phyloP scores from a whole-genome alignment of 148 eudicot genomes.

The Arbutus unedo region DNA sequence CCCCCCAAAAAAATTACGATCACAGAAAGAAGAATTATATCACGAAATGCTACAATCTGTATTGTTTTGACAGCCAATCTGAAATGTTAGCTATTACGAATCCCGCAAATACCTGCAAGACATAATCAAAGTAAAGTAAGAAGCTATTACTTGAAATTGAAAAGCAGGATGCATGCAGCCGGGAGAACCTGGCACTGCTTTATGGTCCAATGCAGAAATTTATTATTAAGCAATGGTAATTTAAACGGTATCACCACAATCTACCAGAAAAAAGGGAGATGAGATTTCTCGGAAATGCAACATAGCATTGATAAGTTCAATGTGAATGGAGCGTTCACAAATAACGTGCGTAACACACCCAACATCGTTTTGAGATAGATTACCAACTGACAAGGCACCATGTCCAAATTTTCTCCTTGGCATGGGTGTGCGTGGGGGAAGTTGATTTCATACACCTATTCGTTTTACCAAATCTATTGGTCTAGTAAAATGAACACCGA shows the following conservation, averaged over 20 bases:
- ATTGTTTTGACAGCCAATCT: constrained; percentile 50
- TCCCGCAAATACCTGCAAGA: constrained; percentile 86
- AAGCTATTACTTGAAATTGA: not conserved
- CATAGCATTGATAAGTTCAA: not conserved
- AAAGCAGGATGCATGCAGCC: not conserved
- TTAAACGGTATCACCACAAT: not conserved
- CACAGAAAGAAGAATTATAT: not conserved
- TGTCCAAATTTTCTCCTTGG: no score
- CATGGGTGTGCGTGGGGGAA: no score
- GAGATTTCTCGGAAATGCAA: not conserved
- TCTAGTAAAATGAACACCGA: no score
- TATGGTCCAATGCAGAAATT: not conserved
- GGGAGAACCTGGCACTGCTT: not conserved
- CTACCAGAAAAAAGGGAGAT: not conserved
- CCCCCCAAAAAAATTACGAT: constrained; percentile 14
- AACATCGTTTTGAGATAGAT: not conserved
- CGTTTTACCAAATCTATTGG: no score
- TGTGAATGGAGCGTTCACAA: not conserved
- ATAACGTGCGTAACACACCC: not conserved
- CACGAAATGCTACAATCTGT: constrained; percentile 56
- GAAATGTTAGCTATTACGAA: constrained; percentile 93
- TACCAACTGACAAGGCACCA: no score
- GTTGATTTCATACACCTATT: no score
- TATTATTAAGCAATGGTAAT: not conserved
- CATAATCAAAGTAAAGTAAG: not conserved